phyloP scores from a whole-genome alignment of 2,329 filamentous ascomycete genomes.

The Ambrosiella beaveri region DNA sequence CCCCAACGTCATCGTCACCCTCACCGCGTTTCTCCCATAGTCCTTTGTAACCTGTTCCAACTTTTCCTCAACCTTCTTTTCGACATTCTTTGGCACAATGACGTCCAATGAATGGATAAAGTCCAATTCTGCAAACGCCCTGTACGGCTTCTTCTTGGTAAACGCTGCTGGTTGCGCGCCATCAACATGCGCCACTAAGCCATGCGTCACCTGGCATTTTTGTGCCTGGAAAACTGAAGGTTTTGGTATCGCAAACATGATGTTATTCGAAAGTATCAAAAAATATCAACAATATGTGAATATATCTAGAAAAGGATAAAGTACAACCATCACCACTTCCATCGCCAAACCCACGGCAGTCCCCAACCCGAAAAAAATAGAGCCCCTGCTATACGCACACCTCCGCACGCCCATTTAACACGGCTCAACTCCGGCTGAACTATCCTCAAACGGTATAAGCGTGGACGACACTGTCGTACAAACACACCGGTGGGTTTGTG shows the following conservation, averaged over 20 bases:
- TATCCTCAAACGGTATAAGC: neutral
- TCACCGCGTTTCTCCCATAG: slow-evolving; percentile 36
- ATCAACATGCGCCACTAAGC: slow-evolving; percentile 52
- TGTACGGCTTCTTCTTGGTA: slow-evolving; percentile 53
- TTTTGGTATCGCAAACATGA: slow-evolving; percentile 29
- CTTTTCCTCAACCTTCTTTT: slow-evolving; percentile 28
- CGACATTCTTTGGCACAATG: slow-evolving; percentile 50
- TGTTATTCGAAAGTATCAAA: neutral
- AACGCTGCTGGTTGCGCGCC: slow-evolving; percentile 43
- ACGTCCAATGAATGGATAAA: slow-evolving; percentile 58
- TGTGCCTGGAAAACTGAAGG: slow-evolving; percentile 35
- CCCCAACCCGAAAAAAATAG: neutral
- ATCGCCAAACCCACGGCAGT: neutral
- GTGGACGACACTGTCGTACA: neutral
- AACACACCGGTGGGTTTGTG: neutral
- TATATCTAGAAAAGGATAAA: neutral
- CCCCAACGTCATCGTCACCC: slow-evolving; percentile 54
- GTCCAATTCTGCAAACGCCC: slow-evolving; percentile 46
- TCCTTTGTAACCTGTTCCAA: slow-evolving; percentile 16
- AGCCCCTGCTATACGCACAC: neutral
- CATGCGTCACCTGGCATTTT: slow-evolving; percentile 61
- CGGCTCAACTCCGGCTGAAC: neutral
- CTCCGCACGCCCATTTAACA: neutral
- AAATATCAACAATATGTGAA: neutral
- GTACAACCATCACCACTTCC: neutral